phyloP scores from a whole-genome alignment of 2,329 filamentous ascomycete genomes.

The Arthrobotrys musiformis region DNA sequence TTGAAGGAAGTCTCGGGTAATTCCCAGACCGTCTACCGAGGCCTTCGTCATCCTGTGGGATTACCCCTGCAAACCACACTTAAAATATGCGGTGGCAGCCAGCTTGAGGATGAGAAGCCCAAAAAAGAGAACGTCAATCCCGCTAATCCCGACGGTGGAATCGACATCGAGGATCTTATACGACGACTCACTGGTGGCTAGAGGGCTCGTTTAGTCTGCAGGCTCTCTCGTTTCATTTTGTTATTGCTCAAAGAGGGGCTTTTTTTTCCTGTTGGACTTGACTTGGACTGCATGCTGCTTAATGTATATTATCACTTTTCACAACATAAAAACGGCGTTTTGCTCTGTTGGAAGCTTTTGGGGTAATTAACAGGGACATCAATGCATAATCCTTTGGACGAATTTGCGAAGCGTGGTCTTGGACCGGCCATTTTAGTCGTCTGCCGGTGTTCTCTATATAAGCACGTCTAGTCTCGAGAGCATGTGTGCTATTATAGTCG shows the following conservation, averaged over 20 bases:
- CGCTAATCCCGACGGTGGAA: slow-evolving; percentile 8
- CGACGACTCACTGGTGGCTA: slow-evolving; percentile 40
- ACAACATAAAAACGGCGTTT: slow-evolving; percentile 6
- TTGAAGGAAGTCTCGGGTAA: slow-evolving; percentile 30
- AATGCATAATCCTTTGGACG: slow-evolving; percentile 6
- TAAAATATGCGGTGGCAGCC: slow-evolving; percentile 29
- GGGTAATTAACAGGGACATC: background rate
- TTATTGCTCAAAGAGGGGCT: background rate
- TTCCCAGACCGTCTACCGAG: background rate
- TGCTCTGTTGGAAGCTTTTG: background rate
- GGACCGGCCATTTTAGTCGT: background rate
- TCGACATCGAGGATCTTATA: slow-evolving; percentile 53
- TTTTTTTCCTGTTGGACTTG: background rate
- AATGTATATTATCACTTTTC: slow-evolving; percentile 14
- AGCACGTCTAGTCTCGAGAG: too few species aligned
- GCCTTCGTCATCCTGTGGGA: slow-evolving; percentile 12
- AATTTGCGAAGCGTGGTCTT: background rate
- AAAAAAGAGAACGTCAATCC: slow-evolving; percentile 49
- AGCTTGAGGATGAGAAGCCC: background rate
- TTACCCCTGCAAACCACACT: slow-evolving; percentile 43
- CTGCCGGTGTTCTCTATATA: too few species aligned
- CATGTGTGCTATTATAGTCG: too few species aligned
- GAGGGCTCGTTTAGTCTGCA: background rate
- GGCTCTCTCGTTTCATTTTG: background rate
- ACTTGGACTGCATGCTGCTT: background rate